Base-by-base conservation (phyloP, 805 yeast species). In the Candida adriatica region DNA sequence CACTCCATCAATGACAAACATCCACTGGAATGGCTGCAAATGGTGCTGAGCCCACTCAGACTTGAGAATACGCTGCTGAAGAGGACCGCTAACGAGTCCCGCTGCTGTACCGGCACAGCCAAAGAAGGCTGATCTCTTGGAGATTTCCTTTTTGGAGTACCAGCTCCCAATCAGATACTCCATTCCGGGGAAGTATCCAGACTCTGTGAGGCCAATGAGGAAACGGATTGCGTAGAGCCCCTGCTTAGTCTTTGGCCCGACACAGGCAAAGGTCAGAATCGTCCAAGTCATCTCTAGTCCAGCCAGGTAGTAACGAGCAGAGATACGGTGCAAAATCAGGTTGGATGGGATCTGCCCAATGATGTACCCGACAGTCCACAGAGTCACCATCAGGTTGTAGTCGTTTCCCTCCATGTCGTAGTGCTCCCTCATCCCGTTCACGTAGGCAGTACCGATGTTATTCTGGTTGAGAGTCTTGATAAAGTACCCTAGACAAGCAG, bases 381-480 rank as follows among this genome's bases (percentile, higher is more conserved):
- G 39, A 0, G 74, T 60, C 3, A 51, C 47, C 47, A 68, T 41
- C 35, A 62, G 60, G 43, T 71, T 70, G 41, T 61, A 64, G 34
- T 71, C 84, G 44, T 34, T 37, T 13, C 49, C 47, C 16, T 29
- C 29, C 38, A 23, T 40, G 32, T 21, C 27, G 18, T 35, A 16
- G 22, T 28, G 29, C 44, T 71, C 75, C 39, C 68, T 60, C 74
- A 81, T 66, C 14, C 81, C 77, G 17, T 78, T 68, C 22, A 75
- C 75, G 43, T 79, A 80, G 2, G 87, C 87, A 48, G 75, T 75
- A 26, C 72, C 69, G 34, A 73, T 58, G 51, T 79, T 80, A 27
- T 71, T 61, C 34, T 66, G 67, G 47, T 80, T 86, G 29, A 80
- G 57, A 33, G 74, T 72, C 49, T 79, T 79, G 33, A 79, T 72